These are phyloP conservation scores for Rhizoctonia solani DNA, from an alignment of 1,284 basidiomycete species.

Conservation along the genomic window DNA sequence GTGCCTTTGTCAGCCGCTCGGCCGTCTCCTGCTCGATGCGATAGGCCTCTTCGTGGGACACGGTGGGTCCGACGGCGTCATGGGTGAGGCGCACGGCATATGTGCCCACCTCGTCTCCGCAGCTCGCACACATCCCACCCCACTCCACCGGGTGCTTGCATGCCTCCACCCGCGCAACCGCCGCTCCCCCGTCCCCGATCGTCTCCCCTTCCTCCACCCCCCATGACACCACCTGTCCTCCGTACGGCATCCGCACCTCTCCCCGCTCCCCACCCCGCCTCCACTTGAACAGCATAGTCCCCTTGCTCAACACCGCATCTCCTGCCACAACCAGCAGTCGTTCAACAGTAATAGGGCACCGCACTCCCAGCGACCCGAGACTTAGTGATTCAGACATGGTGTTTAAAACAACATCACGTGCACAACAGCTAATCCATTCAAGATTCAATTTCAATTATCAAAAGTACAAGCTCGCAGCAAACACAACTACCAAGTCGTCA, in stretches of 20 bases:
- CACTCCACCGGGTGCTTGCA: constrained; percentile 95
- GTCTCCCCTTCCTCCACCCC: background rate
- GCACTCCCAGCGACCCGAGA: constrained; percentile 4
- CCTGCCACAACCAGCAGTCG: background rate
- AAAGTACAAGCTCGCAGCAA: constrained; percentile 32
- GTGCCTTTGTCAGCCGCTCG: constrained; percentile 70
- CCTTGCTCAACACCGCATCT: background rate
- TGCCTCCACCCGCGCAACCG: constrained; percentile 56
- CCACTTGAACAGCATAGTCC: constrained; percentile 13
- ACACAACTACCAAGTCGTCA: background rate
- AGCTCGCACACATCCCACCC: constrained; percentile 88
- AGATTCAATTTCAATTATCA: background rate
- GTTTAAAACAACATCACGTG: constrained; percentile 27
- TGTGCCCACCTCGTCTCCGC: constrained; percentile 92
- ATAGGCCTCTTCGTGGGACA: constrained; percentile 84
- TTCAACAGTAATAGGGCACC: constrained; percentile 10
- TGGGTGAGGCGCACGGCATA: constrained; percentile 86
- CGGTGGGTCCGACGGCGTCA: constrained; percentile 74
- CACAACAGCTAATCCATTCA: too few species aligned
- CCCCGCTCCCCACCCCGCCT: background rate
- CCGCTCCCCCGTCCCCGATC: background rate
- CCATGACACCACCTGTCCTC: constrained; percentile 13
- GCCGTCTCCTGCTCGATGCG: constrained; percentile 85
- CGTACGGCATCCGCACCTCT: background rate
- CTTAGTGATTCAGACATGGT: constrained; percentile 30